A percentile compares a stretch with the other conserved stretches of the same genome.
These are phyloP conservation scores for Vicia villosa DNA, from an alignment of 306 rosid species.

Conservation along the genomic window DNA sequence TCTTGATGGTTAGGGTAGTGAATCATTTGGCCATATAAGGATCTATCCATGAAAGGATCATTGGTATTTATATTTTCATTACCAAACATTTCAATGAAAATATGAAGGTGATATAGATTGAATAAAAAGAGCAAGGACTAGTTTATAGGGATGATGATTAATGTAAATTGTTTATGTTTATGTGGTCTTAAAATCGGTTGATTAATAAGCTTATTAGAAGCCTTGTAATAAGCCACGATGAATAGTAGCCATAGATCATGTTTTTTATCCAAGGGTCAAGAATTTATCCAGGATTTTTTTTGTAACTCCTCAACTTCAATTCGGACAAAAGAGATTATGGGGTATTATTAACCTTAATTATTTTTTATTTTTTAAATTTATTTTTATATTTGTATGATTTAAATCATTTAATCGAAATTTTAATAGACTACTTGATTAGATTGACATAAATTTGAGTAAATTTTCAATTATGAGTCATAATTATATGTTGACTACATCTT, in stretches of 20 bases:
- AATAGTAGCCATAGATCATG: constrained; percentile 39
- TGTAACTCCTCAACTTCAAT: constrained; percentile 71
- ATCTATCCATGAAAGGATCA: constrained; percentile 1
- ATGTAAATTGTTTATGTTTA: constrained; percentile 16
- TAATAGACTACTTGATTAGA: constrained; percentile 28
- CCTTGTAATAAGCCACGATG: constrained; percentile 52
- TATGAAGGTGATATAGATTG: neutral
- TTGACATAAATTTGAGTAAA: constrained; percentile 32
- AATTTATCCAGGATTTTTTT: constrained; percentile 15
- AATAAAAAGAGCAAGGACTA: constrained; percentile 28
- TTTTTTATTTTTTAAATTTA: neutral
- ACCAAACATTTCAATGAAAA: constrained; percentile 42
- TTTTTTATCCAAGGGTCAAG: constrained; percentile 44
- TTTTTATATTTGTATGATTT: neutral
- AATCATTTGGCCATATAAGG: neutral
- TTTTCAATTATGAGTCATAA: constrained; percentile 31
- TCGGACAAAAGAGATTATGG: constrained; percentile 54
- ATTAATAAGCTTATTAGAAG: constrained; percentile 43
- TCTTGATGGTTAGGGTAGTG: constrained; percentile 14
- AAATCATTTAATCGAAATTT: constrained; percentile 18
- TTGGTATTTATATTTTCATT: constrained; percentile 22
- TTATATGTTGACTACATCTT: constrained; percentile 9
- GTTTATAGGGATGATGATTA: constrained; percentile 8
- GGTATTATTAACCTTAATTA: constrained; percentile 32
- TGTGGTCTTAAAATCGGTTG: constrained; percentile 19